A percentile compares a stretch with the other conserved stretches of the same genome.
These are phyloP conservation scores for Phoenix dactylifera DNA, from an alignment of 176 grass and related monocot genomes.

Conservation along the genomic window DNA sequence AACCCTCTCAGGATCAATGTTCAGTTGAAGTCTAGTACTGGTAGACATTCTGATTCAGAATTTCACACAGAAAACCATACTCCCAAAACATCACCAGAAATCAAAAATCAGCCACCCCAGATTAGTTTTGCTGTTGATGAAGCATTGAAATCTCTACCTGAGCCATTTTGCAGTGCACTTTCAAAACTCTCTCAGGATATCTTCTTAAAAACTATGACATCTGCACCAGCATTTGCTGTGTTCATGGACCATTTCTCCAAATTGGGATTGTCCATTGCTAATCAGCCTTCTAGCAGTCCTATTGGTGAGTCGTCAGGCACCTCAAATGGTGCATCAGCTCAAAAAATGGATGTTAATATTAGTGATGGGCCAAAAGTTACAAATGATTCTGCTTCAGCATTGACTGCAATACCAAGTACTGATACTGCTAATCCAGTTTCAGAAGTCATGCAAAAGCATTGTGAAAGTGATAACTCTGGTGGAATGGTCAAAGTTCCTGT, in stretches of 20 bases:
- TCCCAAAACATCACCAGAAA: not conserved
- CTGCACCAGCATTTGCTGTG: constrained; percentile 4
- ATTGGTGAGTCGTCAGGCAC: constrained; percentile 4
- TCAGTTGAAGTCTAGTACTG: not conserved
- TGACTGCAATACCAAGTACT: not conserved
- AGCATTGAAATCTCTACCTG: constrained; percentile 42
- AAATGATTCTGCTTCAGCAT: not conserved
- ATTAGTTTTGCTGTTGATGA: constrained; percentile 42
- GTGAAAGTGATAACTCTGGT: not conserved
- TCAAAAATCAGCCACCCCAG: not conserved
- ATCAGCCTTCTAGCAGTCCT: not conserved
- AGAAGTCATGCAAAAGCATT: not conserved
- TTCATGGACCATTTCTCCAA: constrained; percentile 24
- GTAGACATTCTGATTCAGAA: not conserved
- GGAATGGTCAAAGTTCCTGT: not conserved
- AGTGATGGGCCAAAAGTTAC: not conserved
- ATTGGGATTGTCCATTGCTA: constrained; percentile 14
- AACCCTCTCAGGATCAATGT: constrained; percentile 6
- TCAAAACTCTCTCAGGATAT: constrained; percentile 51
- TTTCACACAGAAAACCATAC: not conserved
- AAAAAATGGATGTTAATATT: not conserved
- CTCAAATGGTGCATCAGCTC: not conserved
- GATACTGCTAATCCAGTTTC: not conserved
- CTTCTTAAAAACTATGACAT: constrained; percentile 30
- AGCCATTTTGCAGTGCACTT: constrained; percentile 37